A percentile compares a stretch with the other conserved stretches of the same genome.
phyloP scores from a whole-genome alignment of 2,329 filamentous ascomycete species.

The Chaetothyriales sp. region DNA sequence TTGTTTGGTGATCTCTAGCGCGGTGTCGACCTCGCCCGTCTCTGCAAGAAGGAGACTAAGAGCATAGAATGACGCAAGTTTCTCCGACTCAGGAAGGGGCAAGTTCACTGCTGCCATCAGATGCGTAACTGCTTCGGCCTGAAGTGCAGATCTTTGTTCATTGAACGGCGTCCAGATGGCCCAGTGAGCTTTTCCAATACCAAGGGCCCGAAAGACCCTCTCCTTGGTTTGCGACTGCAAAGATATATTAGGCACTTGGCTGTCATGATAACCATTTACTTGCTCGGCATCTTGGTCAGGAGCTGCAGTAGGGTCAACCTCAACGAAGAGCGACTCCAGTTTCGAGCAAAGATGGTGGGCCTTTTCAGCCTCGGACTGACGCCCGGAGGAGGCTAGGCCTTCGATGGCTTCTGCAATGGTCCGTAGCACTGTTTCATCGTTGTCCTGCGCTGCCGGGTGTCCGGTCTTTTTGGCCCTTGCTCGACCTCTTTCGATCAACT shows the following conservation, averaged over 20 bases:
- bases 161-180: constrained; percentile 68
- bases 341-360: constrained; percentile 57
- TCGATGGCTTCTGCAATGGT: constrained; percentile 70
- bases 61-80: constrained; percentile 66
- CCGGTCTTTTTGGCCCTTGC: constrained; percentile 69
- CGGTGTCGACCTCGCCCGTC: constrained; percentile 62
- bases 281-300: constrained; percentile 2
- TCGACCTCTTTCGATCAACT: constrained; percentile 74
- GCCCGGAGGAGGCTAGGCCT: constrained; percentile 70
- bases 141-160: constrained; percentile 55
- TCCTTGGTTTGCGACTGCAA: constrained; percentile 34
- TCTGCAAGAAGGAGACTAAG: constrained; percentile 79
- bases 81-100: constrained; percentile 50
- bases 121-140: constrained; percentile 61
- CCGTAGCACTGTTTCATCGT: constrained; percentile 60
- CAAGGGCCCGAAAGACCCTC: constrained; percentile 69
- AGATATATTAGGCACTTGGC: constrained; percentile 12
- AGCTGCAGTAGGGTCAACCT: constrained; percentile 30
- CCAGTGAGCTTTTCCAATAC: constrained; percentile 76
- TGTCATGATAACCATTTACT: constrained; percentile 1
- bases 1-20: constrained; percentile 68
- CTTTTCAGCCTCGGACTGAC: constrained; percentile 60
- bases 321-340: constrained; percentile 62
- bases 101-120: constrained; percentile 60
- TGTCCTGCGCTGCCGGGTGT: constrained; percentile 55